Conservation (phyloP, 2,329 filamentous ascomycete species). For the Huntiella decipiens region DNA sequence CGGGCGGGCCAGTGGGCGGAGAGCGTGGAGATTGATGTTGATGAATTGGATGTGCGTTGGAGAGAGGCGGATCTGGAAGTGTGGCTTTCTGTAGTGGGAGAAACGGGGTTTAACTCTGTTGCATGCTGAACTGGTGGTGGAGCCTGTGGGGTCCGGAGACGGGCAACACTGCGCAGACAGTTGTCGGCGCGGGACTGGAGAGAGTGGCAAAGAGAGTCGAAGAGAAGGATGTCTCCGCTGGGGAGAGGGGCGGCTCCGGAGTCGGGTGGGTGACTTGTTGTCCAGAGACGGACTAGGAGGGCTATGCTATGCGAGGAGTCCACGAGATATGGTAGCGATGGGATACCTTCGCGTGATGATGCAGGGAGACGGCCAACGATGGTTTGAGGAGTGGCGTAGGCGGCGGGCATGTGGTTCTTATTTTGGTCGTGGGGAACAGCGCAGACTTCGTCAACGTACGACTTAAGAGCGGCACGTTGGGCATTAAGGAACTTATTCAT, state of each 20-base stretch:
- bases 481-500: slow-evolving; percentile 77
- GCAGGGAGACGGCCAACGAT: slow-evolving; percentile 69
- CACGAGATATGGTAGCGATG: slow-evolving; percentile 79
- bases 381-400: slow-evolving; percentile 81
- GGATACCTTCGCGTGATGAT: slow-evolving; percentile 75
- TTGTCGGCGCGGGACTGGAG: slow-evolving; percentile 32
- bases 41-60: background rate
- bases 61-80: no score
- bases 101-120: slow-evolving; percentile 3
- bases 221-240: slow-evolving; percentile 33
- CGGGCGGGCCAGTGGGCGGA: no score
- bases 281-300: slow-evolving; percentile 63
- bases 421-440: slow-evolving; percentile 55
- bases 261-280: slow-evolving; percentile 30
- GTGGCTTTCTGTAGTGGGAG: background rate
- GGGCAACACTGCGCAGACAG: slow-evolving; percentile 31
- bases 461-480: slow-evolving; percentile 63
- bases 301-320: slow-evolving; percentile 77
- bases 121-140: background rate
- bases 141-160: slow-evolving; percentile 18
- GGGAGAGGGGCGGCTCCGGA: slow-evolving; percentile 15
- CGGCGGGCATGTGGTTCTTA: slow-evolving; percentile 28
- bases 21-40: background rate
- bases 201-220: slow-evolving; percentile 30
- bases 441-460: slow-evolving; percentile 74